Base-by-base conservation (phyloP, 2,329 filamentous ascomycete species). In the Clarireedia monteithiana region DNA sequence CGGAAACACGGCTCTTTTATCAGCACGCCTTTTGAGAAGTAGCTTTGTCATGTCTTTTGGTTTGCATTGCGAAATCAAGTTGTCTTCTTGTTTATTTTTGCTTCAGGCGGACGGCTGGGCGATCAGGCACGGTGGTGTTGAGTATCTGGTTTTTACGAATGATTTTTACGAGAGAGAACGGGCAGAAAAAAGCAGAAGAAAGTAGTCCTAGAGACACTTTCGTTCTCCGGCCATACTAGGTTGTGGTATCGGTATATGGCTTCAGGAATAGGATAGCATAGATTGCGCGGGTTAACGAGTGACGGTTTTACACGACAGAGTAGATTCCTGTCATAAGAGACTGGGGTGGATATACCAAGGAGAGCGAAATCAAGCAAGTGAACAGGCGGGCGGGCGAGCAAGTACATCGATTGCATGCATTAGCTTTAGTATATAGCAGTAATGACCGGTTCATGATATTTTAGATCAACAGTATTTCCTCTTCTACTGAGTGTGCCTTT, bases 401-500 rank as follows among this genome's bases (percentile, higher is more conserved):
- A 34, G 30, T 4, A 34, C 10, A 34, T 34, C 30, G 30, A 34
- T 34, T 34, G 30, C 30, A 44, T 44, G 20, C 20, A 15, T 38
- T 40, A 38, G 26, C 48, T 17, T n/a, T 56, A 34, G 24, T 50
- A 56, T 39, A 56, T 50, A 55, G 45, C 45, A 42, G 23, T 55
- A 56, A 56, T 56, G 53, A 56, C 27, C 38, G 20, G 40, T 50
- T 48, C 30, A 56, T 47, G 51, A 53, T 40, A 47, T 24, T 38
- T 53, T 44, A 23, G 40, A 44, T 44, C 23, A 20, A 44, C 27
- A 17, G 38, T 27, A 48, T 15, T 42, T 42, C 17, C 4, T 42
- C 30, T 4, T 34, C 30, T 34, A 34, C 30, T 34, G 30, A 34
- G 9, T 34, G 30, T 34, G 30, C 10, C 30, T 34, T 34, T 34